Evolutionary conservation across 2,329 filamentous ascomycete species (phyloP).

Genomic region (Pyricularia sp.): DNA sequence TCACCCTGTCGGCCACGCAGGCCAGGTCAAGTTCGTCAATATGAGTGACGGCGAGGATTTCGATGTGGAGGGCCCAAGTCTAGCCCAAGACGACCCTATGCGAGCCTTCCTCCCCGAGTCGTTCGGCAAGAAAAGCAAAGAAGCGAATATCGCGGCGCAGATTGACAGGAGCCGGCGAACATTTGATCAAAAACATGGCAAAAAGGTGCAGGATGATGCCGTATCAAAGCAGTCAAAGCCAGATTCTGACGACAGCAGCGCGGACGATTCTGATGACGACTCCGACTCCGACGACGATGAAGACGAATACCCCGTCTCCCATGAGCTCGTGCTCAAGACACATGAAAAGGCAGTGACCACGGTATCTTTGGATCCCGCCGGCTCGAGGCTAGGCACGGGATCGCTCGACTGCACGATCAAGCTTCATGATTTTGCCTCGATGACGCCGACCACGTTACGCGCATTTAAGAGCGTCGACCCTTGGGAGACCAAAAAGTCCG

Average conservation of each 20-base stretch:
- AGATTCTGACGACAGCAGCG: slow-evolving; percentile 34
- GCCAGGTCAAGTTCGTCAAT: neutral
- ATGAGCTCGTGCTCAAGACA: slow-evolving; percentile 85
- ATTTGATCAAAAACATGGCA: slow-evolving; percentile 23
- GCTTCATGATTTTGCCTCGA: slow-evolving; percentile 86
- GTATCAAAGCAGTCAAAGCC: slow-evolving; percentile 9
- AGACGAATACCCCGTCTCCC: slow-evolving; percentile 83
- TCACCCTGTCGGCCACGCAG: neutral
- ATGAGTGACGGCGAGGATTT: slow-evolving; percentile 51
- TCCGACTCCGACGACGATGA: slow-evolving; percentile 53
- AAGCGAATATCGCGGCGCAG: slow-evolving; percentile 64
- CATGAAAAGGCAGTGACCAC: slow-evolving; percentile 81
- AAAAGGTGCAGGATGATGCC: slow-evolving; percentile 17
- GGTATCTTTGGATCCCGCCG: slow-evolving; percentile 71
- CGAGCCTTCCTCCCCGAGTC: slow-evolving; percentile 65
- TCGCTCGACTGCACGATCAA: slow-evolving; percentile 87
- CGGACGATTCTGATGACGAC: slow-evolving; percentile 23
- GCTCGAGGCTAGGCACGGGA: slow-evolving; percentile 74
- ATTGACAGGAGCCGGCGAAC: slow-evolving; percentile 64
- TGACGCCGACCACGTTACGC: slow-evolving; percentile 88
- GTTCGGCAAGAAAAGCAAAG: slow-evolving; percentile 71
- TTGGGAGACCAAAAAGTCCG: slow-evolving; percentile 57
- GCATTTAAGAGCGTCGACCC: slow-evolving; percentile 91
- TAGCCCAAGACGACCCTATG: slow-evolving; percentile 55
- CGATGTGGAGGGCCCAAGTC: slow-evolving; percentile 39